Percentiles rank a stretch among this genome's conserved stretches.
These are phyloP conservation scores for Sambucus nigra DNA, from an alignment of 129 eudicot genomes.

Conservation along the genomic window DNA sequence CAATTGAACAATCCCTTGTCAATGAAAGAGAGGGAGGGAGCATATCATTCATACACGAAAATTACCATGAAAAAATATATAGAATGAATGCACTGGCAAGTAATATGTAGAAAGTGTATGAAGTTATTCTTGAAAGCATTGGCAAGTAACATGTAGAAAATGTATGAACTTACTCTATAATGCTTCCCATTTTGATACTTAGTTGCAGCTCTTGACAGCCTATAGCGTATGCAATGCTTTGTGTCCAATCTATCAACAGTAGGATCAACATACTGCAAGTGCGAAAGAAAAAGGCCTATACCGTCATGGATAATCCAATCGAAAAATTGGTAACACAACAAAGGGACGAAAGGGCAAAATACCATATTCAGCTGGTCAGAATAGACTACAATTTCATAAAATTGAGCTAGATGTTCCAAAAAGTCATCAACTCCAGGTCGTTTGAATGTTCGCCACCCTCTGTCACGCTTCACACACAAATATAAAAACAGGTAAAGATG, in stretches of 20 bases:
- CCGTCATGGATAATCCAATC: slow-evolving; percentile 8
- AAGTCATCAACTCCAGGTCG: slow-evolving; percentile 93
- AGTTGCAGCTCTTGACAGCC: slow-evolving; percentile 73
- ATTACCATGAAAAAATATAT: slow-evolving; percentile 4
- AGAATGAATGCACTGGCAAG: not conserved
- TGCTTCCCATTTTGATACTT: slow-evolving; percentile 80
- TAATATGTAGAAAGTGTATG: not conserved
- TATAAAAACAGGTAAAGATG: not conserved
- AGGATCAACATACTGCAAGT: slow-evolving; percentile 86
- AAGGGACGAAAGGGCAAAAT: slow-evolving; percentile 4
- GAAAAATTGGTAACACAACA: not conserved
- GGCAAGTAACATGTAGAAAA: not conserved
- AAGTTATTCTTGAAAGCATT: not conserved
- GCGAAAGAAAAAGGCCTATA: slow-evolving; percentile 13
- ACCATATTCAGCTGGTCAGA: slow-evolving; percentile 79
- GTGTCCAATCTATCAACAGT: slow-evolving; percentile 69
- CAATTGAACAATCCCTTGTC: too few relatives aligned
- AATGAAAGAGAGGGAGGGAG: too few relatives aligned
- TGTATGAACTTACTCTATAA: slow-evolving; percentile 77
- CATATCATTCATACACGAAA: not conserved
- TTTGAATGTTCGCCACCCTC: slow-evolving; percentile 95
- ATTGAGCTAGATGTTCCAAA: slow-evolving; percentile 71
- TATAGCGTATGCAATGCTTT: slow-evolving; percentile 56
- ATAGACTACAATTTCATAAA: slow-evolving; percentile 74
- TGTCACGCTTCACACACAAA: slow-evolving; percentile 58